Percentiles rank a stretch among this genome's conserved stretches.
Conservation (phyloP, 257 asterid genomes). For the Solanum microdontum region DNA sequence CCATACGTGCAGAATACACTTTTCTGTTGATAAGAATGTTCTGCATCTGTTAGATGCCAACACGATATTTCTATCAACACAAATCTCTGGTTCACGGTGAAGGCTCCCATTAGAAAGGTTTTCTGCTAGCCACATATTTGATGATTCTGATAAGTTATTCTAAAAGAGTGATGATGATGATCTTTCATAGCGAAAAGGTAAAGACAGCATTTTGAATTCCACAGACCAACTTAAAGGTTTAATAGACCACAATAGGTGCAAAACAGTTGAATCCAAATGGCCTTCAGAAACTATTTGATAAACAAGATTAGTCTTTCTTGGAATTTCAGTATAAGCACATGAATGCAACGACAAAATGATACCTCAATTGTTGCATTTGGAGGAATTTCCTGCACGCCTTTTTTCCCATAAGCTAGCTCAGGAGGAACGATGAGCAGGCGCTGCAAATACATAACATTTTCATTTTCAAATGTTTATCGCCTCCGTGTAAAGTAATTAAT, state of each 20-base stretch:
- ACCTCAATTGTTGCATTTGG: constrained; percentile 98
- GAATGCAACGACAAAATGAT: not conserved
- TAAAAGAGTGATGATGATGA: not conserved
- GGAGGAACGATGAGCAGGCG: constrained; percentile 90
- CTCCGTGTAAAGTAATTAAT: not conserved
- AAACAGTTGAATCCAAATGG: not conserved
- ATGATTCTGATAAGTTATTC: not conserved
- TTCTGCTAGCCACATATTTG: not conserved
- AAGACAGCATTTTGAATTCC: not conserved
- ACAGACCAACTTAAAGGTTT: not conserved
- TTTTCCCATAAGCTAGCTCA: constrained; percentile 84
- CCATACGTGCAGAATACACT: not conserved
- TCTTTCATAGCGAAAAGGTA: not conserved
- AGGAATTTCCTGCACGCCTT: constrained; percentile 97
- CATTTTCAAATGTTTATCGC: not conserved
- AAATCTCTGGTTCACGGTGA: not conserved
- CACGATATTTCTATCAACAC: not conserved
- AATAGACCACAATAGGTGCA: not conserved
- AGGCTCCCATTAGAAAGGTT: not conserved
- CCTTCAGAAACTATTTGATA: not conserved
- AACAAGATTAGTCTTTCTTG: not conserved
- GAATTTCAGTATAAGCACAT: not conserved
- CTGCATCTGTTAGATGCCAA: not conserved
- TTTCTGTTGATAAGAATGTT: not conserved
- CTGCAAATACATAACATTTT: constrained; percentile 31